A percentile compares a stretch with the other conserved stretches of the same genome.
These are phyloP conservation scores for Trifolium subterraneum DNA, from an alignment of 306 rosid species.

Conservation along the genomic window DNA sequence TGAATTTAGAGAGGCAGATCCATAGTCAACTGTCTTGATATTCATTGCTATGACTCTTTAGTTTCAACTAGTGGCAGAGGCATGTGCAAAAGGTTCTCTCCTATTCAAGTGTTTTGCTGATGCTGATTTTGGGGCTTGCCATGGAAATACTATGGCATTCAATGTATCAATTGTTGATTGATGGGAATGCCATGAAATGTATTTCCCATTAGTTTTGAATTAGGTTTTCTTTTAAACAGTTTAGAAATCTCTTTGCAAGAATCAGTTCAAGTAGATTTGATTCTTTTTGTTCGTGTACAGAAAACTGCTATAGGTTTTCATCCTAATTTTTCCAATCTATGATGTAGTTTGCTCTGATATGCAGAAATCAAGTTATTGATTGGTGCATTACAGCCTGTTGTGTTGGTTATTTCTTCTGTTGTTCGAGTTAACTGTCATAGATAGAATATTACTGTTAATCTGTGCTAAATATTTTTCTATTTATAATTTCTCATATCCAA, in stretches of 20 bases:
- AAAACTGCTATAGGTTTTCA: conserved; percentile 32
- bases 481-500: too few relatives aligned
- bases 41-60: conserved; percentile 29
- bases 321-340: conserved; percentile 17
- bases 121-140: conserved; percentile 35
- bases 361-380: conserved; percentile 36
- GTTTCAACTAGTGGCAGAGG: conserved; percentile 31
- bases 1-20: conserved; percentile 48
- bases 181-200: conserved; percentile 32
- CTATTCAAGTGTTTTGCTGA: conserved; percentile 19
- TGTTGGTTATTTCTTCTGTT: neutral
- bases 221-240: conserved; percentile 36
- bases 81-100: conserved; percentile 16
- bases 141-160: conserved; percentile 31
- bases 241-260: conserved; percentile 33
- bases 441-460: too few relatives aligned
- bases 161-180: conserved; percentile 13
- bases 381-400: neutral
- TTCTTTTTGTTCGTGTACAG: conserved; percentile 39
- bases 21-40: conserved; percentile 33
- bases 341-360: conserved; percentile 23
- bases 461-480: too few relatives aligned
- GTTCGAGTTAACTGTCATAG: neutral
- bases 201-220: conserved; percentile 22
- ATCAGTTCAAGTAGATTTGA: conserved; percentile 9